Evolutionary conservation across 495 filamentous ascomycete species (phyloP), one percentile per base, ranked within the genome.

Genomic region (Aspergillus steynii): DNA sequence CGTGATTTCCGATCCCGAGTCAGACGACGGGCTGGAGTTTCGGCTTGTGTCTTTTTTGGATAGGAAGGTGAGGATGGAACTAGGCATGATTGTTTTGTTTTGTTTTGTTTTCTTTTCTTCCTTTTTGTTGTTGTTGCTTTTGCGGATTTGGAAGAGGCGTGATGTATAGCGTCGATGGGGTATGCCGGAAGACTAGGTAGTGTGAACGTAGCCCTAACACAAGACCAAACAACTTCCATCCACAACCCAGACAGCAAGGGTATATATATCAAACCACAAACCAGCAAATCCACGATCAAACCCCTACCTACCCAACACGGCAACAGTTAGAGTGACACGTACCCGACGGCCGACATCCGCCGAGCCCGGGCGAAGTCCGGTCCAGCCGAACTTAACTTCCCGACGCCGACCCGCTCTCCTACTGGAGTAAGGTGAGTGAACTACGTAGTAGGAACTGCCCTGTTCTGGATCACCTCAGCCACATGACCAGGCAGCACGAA

Each of bases 401-500:
- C 37, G 37, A 3, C 12, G 37, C 37, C 37, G 37, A 42, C 37
- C 9, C 37, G 12, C 31, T 4, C 7, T 32, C 31, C 31, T 7
- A 32, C 31, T 32, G 31, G 20, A 25, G 20, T 25, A 25, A 25
- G 48, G 20, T 50, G 29, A 55, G 32, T 20, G 14, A 32, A 42
- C 28, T 4, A n/a, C 29, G 15, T 29, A 28, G n/a, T 20, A 37
- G n/a, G 25, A 42, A 55, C 20, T 25, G n/a, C 3, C 29, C 6
- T 8, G 29, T 12, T 25, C 27, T 58, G 26, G 15, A 62, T 45
- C 8, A 65, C 65, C 20, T 73, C 66, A 29, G 65, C 62, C 15
- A 75, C 71, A 62, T 73, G 71, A 9, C 50, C 20, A 26, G 73
- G 71, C 9, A 75, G 62, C 32, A 70, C 62, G 53, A 72, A 75